Evolutionary conservation across 495 filamentous ascomycete species (phyloP).

Genomic region (Cercophora newfieldiana): DNA sequence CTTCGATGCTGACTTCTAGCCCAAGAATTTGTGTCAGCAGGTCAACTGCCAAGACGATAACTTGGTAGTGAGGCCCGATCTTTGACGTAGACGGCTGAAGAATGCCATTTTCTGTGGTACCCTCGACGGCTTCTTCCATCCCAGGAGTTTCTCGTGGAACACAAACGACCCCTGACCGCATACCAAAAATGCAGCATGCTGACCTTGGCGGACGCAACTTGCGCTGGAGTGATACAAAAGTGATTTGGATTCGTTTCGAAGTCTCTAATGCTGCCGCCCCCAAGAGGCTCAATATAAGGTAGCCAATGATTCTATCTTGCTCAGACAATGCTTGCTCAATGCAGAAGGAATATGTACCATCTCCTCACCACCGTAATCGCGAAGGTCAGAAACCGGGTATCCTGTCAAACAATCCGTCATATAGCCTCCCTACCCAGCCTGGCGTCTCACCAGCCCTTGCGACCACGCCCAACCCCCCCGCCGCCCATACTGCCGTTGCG

Average conservation of each 20-base stretch:
- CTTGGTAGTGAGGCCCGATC: too few species aligned
- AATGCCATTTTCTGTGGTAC: too few species aligned
- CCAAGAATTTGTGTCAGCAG: too few species aligned
- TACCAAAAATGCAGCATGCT: too few species aligned
- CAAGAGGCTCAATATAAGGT: not conserved
- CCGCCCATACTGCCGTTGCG: constrained; percentile 70
- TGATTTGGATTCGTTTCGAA: not conserved
- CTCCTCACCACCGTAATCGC: not conserved
- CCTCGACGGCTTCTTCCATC: too few species aligned
- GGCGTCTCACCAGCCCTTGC: constrained; percentile 65
- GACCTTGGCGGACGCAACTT: too few species aligned
- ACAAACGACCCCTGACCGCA: too few species aligned
- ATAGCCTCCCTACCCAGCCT: constrained; percentile 79
- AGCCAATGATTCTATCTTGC: not conserved
- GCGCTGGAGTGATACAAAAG: not conserved
- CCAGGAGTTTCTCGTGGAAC: too few species aligned
- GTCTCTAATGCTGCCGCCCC: not conserved
- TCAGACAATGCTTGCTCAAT: not conserved
- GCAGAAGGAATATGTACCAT: not conserved
- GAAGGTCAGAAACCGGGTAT: constrained; percentile 30
- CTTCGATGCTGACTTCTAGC: too few species aligned
- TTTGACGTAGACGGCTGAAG: too few species aligned
- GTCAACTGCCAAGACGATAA: too few species aligned
- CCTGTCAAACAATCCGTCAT: constrained; percentile 59
- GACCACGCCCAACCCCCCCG: constrained; percentile 75